A percentile compares a stretch with the other conserved stretches of the same genome.
These are phyloP conservation scores for Phoenix roebelenii DNA, from an alignment of 176 grass and related monocot genomes.

Conservation along the genomic window DNA sequence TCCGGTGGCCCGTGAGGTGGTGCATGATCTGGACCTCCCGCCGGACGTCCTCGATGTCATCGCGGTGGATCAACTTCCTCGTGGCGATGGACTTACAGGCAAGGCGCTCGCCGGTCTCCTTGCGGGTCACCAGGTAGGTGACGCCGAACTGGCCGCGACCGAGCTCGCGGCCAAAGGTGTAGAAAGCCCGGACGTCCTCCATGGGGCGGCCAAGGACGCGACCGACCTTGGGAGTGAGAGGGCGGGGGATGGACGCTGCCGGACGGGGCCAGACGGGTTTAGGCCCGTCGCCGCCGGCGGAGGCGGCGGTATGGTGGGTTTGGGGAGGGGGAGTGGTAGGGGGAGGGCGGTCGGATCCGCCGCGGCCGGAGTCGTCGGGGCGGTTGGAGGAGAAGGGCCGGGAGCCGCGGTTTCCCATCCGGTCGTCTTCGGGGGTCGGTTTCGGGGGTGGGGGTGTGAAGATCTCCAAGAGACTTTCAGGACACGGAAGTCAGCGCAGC, in stretches of 20 bases:
- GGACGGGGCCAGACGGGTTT: neutral
- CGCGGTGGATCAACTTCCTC: conserved; percentile 76
- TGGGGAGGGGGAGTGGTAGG: conserved; percentile 18
- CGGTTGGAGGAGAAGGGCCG: conserved; percentile 22
- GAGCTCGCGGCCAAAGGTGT: conserved; percentile 83
- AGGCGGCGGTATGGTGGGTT: conserved; percentile 18
- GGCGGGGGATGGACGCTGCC: neutral
- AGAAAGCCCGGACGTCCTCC: conserved; percentile 82
- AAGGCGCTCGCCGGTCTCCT: conserved; percentile 48
- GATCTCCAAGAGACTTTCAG: too few relatives aligned
- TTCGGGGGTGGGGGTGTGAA: too few relatives aligned
- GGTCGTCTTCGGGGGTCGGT: too few relatives aligned
- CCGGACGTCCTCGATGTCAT: conserved; percentile 90
- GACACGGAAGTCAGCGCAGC: too few relatives aligned
- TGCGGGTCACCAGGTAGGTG: conserved; percentile 90
- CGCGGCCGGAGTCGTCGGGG: conserved; percentile 21
- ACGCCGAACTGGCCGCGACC: conserved; percentile 90
- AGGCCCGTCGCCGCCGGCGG: neutral
- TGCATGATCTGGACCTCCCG: conserved; percentile 98
- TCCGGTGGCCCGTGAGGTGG: conserved; percentile 93
- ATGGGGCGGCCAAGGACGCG: conserved; percentile 70
- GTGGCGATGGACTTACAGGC: conserved; percentile 99
- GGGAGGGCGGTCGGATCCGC: neutral
- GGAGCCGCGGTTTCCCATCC: conserved; percentile 72
- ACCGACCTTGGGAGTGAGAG: conserved; percentile 26